phyloP scores from a whole-genome alignment of 768 basidiomycete species.

The Rhizopogon sp. region DNA sequence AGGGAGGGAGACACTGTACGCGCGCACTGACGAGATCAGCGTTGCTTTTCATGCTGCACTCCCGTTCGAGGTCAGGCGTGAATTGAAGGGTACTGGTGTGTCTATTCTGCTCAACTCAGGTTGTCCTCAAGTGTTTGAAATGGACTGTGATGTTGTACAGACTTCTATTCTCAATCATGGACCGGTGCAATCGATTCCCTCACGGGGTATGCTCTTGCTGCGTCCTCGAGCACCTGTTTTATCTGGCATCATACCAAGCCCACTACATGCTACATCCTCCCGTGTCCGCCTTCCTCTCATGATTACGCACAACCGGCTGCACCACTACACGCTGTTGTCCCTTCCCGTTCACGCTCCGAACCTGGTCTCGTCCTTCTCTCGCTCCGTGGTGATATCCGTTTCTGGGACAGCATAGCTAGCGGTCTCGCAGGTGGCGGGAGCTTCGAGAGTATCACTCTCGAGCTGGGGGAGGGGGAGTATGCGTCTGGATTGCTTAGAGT shows the following conservation, averaged over 20 bases:
- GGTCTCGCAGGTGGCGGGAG: slow-evolving; percentile 78
- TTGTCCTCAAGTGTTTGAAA: not conserved
- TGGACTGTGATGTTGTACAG: slow-evolving; percentile 28
- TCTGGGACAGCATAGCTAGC: slow-evolving; percentile 86
- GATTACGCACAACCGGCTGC: slow-evolving; percentile 39
- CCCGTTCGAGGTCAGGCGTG: slow-evolving; percentile 71
- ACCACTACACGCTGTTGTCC: slow-evolving; percentile 51
- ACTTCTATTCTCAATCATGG: slow-evolving; percentile 64
- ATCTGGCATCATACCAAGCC: slow-evolving; percentile 82
- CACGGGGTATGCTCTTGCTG: slow-evolving; percentile 72
- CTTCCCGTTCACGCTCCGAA: slow-evolving; percentile 55
- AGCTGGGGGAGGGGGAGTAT: slow-evolving; percentile 44
- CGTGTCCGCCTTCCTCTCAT: slow-evolving; percentile 51
- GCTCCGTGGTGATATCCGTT: slow-evolving; percentile 64
- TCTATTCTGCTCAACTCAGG: slow-evolving; percentile 1
- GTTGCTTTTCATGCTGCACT: slow-evolving; percentile 65
- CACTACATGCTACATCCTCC: slow-evolving; percentile 78
- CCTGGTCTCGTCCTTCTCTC: slow-evolving; percentile 84
- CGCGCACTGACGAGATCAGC: slow-evolving; percentile 67
- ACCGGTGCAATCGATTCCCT: slow-evolving; percentile 65
- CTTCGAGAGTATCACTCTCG: slow-evolving; percentile 41
- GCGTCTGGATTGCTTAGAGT: slow-evolving; percentile 64
- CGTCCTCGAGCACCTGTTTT: slow-evolving; percentile 70
- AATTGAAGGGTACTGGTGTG: slow-evolving; percentile 60
- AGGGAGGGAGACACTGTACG: slow-evolving; percentile 38